These are phyloP conservation scores for Pulveroboletus sp. DNA, from an alignment of 768 basidiomycete genomes.

Conservation along the genomic window DNA sequence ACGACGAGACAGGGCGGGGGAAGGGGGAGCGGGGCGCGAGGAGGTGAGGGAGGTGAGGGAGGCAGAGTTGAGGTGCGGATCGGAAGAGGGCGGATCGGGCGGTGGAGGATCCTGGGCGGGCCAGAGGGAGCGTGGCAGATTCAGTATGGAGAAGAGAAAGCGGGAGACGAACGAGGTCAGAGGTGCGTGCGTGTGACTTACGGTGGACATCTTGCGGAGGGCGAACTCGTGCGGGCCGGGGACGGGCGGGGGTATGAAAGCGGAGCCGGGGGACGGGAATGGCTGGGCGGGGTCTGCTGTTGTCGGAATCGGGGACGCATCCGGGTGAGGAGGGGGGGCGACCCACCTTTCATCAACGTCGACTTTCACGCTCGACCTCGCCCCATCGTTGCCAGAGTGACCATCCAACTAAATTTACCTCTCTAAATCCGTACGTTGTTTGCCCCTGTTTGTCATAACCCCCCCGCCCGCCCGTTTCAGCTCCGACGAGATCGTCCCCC, in stretches of 20 bases:
- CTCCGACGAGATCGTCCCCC: conserved; percentile 29
- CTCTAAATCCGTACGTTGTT: conserved; percentile 6
- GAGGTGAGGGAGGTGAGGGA: conserved; percentile 37
- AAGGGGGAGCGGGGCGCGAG: conserved; percentile 58
- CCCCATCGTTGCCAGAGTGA: conserved; percentile 15
- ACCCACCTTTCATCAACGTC: too few relatives aligned
- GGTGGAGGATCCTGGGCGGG: conserved; percentile 34
- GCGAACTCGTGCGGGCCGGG: conserved; percentile 69
- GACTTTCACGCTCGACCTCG: neutral
- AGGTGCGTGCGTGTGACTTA: conserved; percentile 26
- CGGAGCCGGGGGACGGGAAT: conserved; percentile 62
- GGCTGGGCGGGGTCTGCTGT: conserved; percentile 39
- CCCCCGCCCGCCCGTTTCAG: conserved; percentile 29
- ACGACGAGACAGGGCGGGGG: conserved; percentile 48
- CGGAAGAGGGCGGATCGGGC: conserved; percentile 36
- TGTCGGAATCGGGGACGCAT: neutral
- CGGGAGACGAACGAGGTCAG: conserved; percentile 23
- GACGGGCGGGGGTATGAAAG: conserved; percentile 65
- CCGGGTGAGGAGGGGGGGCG: too few relatives aligned
- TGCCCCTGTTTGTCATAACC: conserved; percentile 18
- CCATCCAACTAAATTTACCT: neutral
- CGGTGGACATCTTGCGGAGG: conserved; percentile 34
- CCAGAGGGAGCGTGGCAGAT: conserved; percentile 27
- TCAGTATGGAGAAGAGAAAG: conserved; percentile 28
- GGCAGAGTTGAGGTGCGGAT: conserved; percentile 32